Percentiles rank a stretch among this genome's conserved stretches.
These are phyloP conservation scores for Penicillium paneum DNA, from an alignment of 2,329 filamentous ascomycete species.

Conservation along the genomic window DNA sequence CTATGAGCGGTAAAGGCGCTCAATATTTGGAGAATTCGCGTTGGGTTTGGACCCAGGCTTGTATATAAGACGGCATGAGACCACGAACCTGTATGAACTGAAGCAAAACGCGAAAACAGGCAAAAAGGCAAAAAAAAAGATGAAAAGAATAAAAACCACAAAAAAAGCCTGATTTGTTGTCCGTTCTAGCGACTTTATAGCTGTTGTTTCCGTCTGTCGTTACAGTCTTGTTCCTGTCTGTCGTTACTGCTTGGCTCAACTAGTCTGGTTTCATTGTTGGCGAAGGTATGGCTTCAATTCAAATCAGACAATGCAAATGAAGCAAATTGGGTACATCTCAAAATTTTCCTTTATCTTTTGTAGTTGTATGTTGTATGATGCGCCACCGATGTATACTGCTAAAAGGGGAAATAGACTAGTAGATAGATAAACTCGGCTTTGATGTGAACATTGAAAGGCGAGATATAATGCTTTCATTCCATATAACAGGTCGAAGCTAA, in stretches of 20 bases:
- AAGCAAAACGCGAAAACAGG: constrained; percentile 5
- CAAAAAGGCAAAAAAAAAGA: constrained; percentile 14
- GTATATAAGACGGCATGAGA: constrained; percentile 12
- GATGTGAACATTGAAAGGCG: background rate
- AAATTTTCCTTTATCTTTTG: background rate
- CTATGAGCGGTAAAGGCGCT: constrained; percentile 21
- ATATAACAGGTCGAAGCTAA: background rate
- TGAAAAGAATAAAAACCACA: background rate
- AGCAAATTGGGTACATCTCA: background rate
- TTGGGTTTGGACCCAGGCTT: constrained; percentile 9
- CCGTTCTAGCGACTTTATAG: constrained; percentile 6
- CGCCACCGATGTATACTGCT: background rate
- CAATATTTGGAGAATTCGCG: background rate
- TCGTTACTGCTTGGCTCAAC: background rate
- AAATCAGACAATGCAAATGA: constrained; percentile 1
- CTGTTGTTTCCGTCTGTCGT: background rate
- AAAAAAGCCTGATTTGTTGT: background rate
- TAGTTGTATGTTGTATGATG: background rate
- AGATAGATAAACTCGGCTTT: background rate
- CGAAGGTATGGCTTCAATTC: constrained; percentile 2
- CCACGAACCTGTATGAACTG: constrained; percentile 4
- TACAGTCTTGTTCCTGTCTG: background rate
- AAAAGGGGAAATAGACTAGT: background rate
- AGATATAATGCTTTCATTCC: background rate
- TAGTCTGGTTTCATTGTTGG: constrained; percentile 1